Evolutionary conservation across 169 alveolate species (phyloP), one percentile per base, ranked within the genome.

Genomic region (Plasmodium relictum): DNA sequence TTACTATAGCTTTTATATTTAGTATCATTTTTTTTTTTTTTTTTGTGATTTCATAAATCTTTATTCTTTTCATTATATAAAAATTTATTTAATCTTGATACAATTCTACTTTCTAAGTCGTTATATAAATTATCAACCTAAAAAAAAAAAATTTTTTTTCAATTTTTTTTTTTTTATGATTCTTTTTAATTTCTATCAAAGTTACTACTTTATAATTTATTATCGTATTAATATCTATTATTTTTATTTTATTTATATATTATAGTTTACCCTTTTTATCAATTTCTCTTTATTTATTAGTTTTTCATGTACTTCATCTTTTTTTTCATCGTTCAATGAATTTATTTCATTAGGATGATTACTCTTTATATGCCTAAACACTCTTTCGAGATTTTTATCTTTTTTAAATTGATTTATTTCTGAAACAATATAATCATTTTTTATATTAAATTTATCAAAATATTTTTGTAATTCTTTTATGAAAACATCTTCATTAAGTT

Each of bases 121-220:
- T 6, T 50, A 68, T 76, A 76, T 22, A 76, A 62, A 61, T 24
- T 76, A 22, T 76, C 66, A 52, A 61, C 63, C 88, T 76, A 39
- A 20, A 52, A 45, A 45, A 20, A 42, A 16, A 12, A 39, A 9
- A 41, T 20, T 7, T 0, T 65, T 7, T 65, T 0, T 0, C 50
- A 9, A 41, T 66, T 61, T 1, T 18, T 18, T 18, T 8, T 61
- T 24, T 20, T 24, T 10, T 63, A 6, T 7, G 37, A 10, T 71
- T 31, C 50, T 16, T 14, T 44, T 44, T 44, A 6, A 6, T 44
- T 9, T 9, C 52, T 9, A 6, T 44, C 9, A 44, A 44, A 6
- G 6, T 44, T 9, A 6, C 52, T 6, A 6, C 9, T 44, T 44
- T 44, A n/a, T 54, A 10, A 9, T 10, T n/a, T 54, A n/a, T n/a